phyloP scores from a whole-genome alignment of 176 grass and related monocot species.

The Rhipidocladum racemiflorum region DNA sequence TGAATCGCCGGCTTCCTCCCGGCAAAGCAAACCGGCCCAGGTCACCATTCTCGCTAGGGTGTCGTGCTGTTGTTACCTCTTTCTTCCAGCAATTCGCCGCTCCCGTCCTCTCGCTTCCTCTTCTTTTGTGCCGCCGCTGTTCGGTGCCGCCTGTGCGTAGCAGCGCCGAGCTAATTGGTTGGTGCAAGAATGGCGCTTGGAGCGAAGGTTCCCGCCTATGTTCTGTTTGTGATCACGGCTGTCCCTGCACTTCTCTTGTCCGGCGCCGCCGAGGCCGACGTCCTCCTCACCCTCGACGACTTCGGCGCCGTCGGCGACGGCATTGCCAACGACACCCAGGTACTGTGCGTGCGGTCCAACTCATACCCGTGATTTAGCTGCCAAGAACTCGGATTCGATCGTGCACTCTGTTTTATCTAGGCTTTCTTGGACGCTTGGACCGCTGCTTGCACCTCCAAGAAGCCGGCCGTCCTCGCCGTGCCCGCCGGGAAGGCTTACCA shows the following conservation, averaged over 20 bases:
- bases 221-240: not conserved
- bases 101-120: not conserved
- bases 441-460: constrained; percentile 42
- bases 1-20: not conserved
- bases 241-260: not conserved
- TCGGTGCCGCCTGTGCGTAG: not conserved
- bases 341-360: not conserved
- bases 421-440: constrained; percentile 67
- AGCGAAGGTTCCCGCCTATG: not conserved
- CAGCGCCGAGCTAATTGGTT: not conserved
- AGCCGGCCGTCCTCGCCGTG: constrained; percentile 44
- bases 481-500: constrained; percentile 51
- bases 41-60: not conserved
- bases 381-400: not conserved
- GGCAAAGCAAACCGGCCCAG: not conserved
- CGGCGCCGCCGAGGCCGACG: constrained; percentile 22
- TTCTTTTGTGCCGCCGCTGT: constrained; percentile 4
- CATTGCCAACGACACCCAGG: constrained; percentile 51
- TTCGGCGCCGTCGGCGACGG: constrained; percentile 75
- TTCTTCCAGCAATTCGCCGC: not conserved
- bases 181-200: not conserved
- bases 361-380: not conserved
- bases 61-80: not conserved
- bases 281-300: constrained; percentile 50
- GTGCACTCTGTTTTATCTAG: constrained; percentile 26